A percentile compares a stretch with the other conserved stretches of the same genome.
phyloP scores from a whole-genome alignment of 202 grass and related monocot genomes.

The Elaeis oleifera region DNA sequence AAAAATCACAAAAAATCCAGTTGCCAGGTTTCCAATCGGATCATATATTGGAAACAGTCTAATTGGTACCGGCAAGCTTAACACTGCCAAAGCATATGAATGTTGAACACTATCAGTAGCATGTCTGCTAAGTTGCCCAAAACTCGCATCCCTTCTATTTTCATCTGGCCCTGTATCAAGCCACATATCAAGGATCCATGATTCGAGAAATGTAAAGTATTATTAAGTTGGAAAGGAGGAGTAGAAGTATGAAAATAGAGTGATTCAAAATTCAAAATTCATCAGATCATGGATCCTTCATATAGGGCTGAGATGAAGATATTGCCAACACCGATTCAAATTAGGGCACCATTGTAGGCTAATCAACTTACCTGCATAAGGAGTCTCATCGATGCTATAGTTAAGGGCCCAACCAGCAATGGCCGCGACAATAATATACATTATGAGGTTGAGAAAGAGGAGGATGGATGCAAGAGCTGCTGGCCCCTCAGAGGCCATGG shows the following conservation, averaged over 20 bases:
- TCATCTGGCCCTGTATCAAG: too few relatives aligned
- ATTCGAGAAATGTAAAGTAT: too few relatives aligned
- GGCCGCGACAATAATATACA: slow-evolving; percentile 56
- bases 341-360: too few relatives aligned
- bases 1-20: slow-evolving; percentile 96
- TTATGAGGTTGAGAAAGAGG: slow-evolving; percentile 78
- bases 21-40: slow-evolving; percentile 92
- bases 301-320: too few relatives aligned
- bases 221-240: too few relatives aligned
- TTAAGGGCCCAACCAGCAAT: slow-evolving; percentile 93
- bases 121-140: too few relatives aligned
- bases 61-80: slow-evolving; percentile 30
- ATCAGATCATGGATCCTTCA: too few relatives aligned
- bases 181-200: too few relatives aligned
- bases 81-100: slow-evolving; percentile 30
- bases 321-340: too few relatives aligned
- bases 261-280: too few relatives aligned
- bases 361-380: slow-evolving; percentile 33
- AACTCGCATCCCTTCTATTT: too few relatives aligned
- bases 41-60: slow-evolving; percentile 86
- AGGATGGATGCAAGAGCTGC: slow-evolving; percentile 31
- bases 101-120: neutral
- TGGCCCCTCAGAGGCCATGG: slow-evolving; percentile 35
- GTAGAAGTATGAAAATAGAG: too few relatives aligned
- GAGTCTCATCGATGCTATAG: slow-evolving; percentile 70